Base-by-base conservation (phyloP, 306 rosid species). In the Ammopiptanthus mongolicus region DNA sequence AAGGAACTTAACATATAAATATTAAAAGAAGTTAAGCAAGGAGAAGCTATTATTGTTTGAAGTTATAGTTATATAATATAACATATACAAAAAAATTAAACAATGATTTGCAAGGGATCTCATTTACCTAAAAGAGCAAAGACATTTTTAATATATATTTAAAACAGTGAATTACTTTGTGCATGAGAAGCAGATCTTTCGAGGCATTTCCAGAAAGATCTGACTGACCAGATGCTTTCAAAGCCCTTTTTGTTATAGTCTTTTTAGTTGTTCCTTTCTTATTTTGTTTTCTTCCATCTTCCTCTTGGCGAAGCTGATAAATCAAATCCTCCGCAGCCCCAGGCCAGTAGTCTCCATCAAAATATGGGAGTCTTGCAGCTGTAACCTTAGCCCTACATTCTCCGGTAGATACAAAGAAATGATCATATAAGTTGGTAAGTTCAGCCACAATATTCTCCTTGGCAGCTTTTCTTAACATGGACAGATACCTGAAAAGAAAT, bases 261-360 rank as follows among this genome's bases (percentile, higher is more conserved):
- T 96, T 92, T 74, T 96, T 96, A 11, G 85, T 90, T 53, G 93
- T 79, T 73, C 99, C 98, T 67, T 91, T 96, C 81, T 92, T 92
- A 80, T 92, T 96, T 81, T 84, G 97, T 83, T 89, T 96, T 80
- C 91, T 90, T 23, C 98, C 98, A 75, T 96, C 98, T 82, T 96
- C 99, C 75, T 96, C 99, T 85, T 95, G 99, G 25, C 90, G 88
- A 76, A 96, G 87, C 82, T 90, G 98, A 88, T 90, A 86, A 85
- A 96, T 96, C 75, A 96, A 82, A 86, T 96, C 98, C 88, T 96
- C 98, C 0, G 99, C 99, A 71, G 99, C 98, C 74, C 99, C 98
- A 23, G 99, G 98, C 99, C 98, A 96, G 79, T 96, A 96, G 66
- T 96, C 99, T 68, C 99, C 99, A 76, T 96, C 99, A 84, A 96